Conservation (phyloP, 495 filamentous ascomycete genomes). For the Lophiostoma macrostomum region DNA sequence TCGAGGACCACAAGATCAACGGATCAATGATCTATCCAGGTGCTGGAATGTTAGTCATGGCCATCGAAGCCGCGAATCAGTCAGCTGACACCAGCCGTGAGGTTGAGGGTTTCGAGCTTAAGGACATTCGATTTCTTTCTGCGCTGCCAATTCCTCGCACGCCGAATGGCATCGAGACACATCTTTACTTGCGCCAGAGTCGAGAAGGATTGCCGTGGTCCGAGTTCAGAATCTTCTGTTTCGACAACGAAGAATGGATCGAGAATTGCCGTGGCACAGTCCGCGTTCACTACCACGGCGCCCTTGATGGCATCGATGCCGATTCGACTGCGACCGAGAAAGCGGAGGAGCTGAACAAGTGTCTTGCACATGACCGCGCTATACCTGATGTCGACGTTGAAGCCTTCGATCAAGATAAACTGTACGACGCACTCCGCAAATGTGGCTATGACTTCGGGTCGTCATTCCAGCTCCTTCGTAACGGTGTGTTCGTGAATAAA, state of each 20-base stretch:
- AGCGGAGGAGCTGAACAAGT: neutral
- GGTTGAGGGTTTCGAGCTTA: slow-evolving; percentile 1
- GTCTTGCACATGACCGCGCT: neutral
- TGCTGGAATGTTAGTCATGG: slow-evolving; percentile 26
- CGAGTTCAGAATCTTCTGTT: slow-evolving; percentile 31
- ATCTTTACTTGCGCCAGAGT: slow-evolving; percentile 2
- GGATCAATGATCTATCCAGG: slow-evolving; percentile 18
- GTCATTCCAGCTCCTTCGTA: slow-evolving; percentile 4
- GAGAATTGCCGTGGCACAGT: slow-evolving; percentile 31
- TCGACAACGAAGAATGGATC: slow-evolving; percentile 25
- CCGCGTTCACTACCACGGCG: slow-evolving; percentile 14
- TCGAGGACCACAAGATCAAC: slow-evolving; percentile 22
- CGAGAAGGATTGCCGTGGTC: slow-evolving; percentile 7
- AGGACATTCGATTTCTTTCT: neutral
- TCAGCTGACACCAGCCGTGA: neutral
- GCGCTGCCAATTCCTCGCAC: neutral
- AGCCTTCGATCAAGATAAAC: neutral
- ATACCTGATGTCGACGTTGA: neutral
- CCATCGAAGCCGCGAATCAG: slow-evolving; percentile 18
- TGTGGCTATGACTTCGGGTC: slow-evolving; percentile 9
- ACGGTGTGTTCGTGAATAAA: neutral
- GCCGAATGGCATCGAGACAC: slow-evolving; percentile 8
- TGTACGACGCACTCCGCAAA: neutral
- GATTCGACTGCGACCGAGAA: neutral
- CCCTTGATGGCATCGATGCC: neutral